Percentiles rank a stretch among this genome's conserved stretches.
These are phyloP conservation scores for Chrysophaeum taylorii DNA, from an alignment of 352 stramenopile genomes.

Conservation along the genomic window DNA sequence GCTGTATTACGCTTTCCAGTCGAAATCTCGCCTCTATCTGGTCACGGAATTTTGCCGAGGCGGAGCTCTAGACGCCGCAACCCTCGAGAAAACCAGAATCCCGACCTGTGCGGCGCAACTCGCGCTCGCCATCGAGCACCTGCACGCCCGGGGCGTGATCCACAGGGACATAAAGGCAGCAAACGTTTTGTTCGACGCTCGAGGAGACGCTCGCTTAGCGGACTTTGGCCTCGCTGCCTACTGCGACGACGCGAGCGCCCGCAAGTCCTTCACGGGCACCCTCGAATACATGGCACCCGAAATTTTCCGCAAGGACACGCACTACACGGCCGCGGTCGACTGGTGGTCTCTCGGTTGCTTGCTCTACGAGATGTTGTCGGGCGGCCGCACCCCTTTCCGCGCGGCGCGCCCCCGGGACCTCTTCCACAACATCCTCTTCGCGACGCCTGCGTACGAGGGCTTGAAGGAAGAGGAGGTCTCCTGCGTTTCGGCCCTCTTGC, in stretches of 20 bases:
- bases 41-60: constrained; percentile 77
- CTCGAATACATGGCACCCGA: constrained; percentile 50
- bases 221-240: constrained; percentile 85
- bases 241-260: constrained; percentile 22
- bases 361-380: constrained; percentile 66
- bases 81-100: background rate
- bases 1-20: constrained; percentile 76
- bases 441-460: background rate
- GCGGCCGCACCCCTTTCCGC: constrained; percentile 12
- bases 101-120: background rate
- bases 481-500: background rate
- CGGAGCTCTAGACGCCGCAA: constrained; percentile 25
- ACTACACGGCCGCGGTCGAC: constrained; percentile 62
- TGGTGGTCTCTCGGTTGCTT: constrained; percentile 70
- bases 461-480: background rate
- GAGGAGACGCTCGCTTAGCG: constrained; percentile 87
- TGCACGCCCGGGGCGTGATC: background rate
- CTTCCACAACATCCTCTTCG: background rate
- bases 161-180: constrained; percentile 72
- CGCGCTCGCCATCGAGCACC: background rate
- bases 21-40: constrained; percentile 65
- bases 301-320: constrained; percentile 49
- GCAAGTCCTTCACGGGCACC: constrained; percentile 40
- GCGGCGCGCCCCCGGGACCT: background rate
- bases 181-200: constrained; percentile 70